These are phyloP conservation scores for Fusarium sp. DNA, from an alignment of 2,329 filamentous ascomycete species.

Conservation along the genomic window DNA sequence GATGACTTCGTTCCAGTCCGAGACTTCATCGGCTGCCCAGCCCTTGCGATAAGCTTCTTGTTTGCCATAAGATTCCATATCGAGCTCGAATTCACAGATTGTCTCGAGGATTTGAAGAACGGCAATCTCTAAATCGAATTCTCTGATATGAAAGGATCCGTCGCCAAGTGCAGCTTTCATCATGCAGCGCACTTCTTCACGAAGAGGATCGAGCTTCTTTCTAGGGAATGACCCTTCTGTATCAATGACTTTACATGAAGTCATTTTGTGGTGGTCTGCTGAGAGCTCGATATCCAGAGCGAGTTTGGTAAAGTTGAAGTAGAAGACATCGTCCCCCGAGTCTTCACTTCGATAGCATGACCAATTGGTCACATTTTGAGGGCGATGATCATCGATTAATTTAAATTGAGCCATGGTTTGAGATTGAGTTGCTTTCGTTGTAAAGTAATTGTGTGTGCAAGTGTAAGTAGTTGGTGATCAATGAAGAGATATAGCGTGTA, in stretches of 20 bases:
- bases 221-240: slow-evolving; percentile 1
- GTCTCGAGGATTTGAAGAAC: slow-evolving; percentile 41
- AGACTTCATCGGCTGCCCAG: slow-evolving; percentile 30
- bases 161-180: slow-evolving; percentile 12
- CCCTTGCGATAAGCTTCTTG: slow-evolving; percentile 5
- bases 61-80: background rate
- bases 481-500: background rate
- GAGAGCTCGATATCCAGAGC: slow-evolving; percentile 20
- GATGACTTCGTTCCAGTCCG: slow-evolving; percentile 31
- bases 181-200: slow-evolving; percentile 30
- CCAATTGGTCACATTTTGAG: slow-evolving; percentile 17
- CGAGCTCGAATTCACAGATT: slow-evolving; percentile 14
- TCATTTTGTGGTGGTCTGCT: slow-evolving; percentile 6
- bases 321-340: slow-evolving; percentile 3
- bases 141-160: background rate
- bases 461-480: background rate
- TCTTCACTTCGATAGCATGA: background rate
- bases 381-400: slow-evolving; percentile 6
- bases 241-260: slow-evolving; percentile 19
- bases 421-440: no score
- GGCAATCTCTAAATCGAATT: slow-evolving; percentile 20
- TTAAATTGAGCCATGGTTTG: slow-evolving; percentile 7
- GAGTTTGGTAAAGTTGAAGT: slow-evolving; percentile 21
- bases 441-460: background rate
- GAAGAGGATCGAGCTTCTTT: slow-evolving; percentile 33